phyloP scores from a whole-genome alignment of 129 eudicot genomes.

The Helianthus annuus region HanXRQr2.0-SUNRISE NC_035439.2:3706933-3707432 shows the following conservation, averaged over 20 bases:
- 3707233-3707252: constrained; percentile 47
- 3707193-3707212: constrained; percentile 50
- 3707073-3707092: constrained; percentile 23
- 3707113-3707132: constrained; percentile 45
- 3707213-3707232: constrained; percentile 60
- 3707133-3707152: constrained; percentile 36
- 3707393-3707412: too few relatives aligned
- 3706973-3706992: background rate
- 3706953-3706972: background rate
- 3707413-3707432: too few relatives aligned
- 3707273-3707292: constrained; percentile 47
- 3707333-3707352: constrained; percentile 34
- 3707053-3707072: constrained; percentile 6
- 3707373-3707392: constrained; percentile 18
- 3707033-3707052: constrained; percentile 14
- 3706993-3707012: constrained; percentile 28
- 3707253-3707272: constrained; percentile 30
- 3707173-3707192: constrained; percentile 60
- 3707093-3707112: constrained; percentile 30
- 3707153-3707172: constrained; percentile 39
- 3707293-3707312: constrained; percentile 48
- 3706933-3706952: background rate
- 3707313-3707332: constrained; percentile 46
- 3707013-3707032: constrained; percentile 28
- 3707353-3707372: constrained; percentile 21